Evolutionary conservation across 345 rosid species (phyloP), one percentile per base, ranked within the genome.

Genomic region (Mercurialis annua): DNA sequence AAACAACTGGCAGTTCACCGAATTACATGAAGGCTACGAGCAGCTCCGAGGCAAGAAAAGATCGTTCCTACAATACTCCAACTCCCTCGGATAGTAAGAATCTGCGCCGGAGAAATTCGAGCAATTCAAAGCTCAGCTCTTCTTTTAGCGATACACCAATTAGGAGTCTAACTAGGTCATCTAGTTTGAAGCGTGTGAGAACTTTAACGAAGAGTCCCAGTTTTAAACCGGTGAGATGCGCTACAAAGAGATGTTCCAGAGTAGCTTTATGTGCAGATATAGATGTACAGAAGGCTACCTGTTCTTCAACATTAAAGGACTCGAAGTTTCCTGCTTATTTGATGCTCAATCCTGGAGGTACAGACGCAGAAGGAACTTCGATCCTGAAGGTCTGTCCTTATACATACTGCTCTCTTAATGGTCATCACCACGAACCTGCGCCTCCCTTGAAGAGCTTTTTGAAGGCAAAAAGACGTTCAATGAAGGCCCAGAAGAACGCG

Each of bases 1-100:
- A 72, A 81, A 16, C 66, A 8, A 21, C 69, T 54, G 74, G 64
- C 6, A 78, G 74, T 1, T 75, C 85, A 24, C 97, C 96, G 10
- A 93, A 89, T 75, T 90, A 90, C 77, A 93, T 89, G 97, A 93
- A 87, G 83, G 80, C 85, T 42, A 93, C 98, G 5, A 82, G 82
- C 81, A 77, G 98, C 62, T 93, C 94, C 30, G 87, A 85, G 74
- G 94, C 97, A 15, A 86, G 88, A 65, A 88, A 81, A 40, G 97
- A 87, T 77, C 74, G 68, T n/a, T 29, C 76, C 36, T 71, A 68
- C 65, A 68, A 67, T 43, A 18, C 29, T 61, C 67, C 16, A 66
- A 30, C 71, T 67, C 71, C 53, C 77, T 82, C 72, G 36, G 79
- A 66, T 67, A 56, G 68, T 57, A 80, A 78, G 67, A 81, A 65